Conservation (phyloP, 257 asterid genomes). For the Paulownia fortunei region DNA sequence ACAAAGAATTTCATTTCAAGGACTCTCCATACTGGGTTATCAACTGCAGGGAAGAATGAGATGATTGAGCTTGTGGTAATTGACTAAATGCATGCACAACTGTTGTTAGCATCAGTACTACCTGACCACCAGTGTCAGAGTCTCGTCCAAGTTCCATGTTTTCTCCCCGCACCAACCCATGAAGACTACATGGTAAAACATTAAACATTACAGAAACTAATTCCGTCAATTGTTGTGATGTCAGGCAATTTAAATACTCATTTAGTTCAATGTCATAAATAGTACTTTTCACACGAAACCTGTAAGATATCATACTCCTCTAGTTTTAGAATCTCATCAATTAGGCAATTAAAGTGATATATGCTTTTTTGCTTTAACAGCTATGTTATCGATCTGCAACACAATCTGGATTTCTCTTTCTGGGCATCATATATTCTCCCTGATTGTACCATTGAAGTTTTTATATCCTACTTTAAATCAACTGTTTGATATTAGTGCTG, state of each 20-base stretch:
- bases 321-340: neutral
- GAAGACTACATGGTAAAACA: slow-evolving; percentile 55
- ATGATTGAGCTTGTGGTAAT: neutral
- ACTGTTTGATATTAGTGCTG: neutral
- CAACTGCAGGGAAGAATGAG: neutral
- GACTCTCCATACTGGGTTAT: neutral
- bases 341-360: neutral
- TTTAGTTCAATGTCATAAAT: neutral
- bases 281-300: neutral
- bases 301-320: neutral
- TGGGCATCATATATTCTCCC: too few species aligned
- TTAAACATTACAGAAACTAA: slow-evolving; percentile 27
- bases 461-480: neutral
- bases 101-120: slow-evolving; percentile 21
- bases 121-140: slow-evolving; percentile 85
- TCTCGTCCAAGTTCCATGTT: slow-evolving; percentile 84
- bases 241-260: neutral
- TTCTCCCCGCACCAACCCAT: slow-evolving; percentile 79
- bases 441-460: neutral
- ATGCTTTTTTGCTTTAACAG: too few species aligned
- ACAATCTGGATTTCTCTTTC: too few species aligned
- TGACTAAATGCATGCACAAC: neutral
- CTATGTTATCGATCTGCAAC: too few species aligned
- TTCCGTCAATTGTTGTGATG: neutral
- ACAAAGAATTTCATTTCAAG: neutral